Conservation (phyloP, 176 grass and related monocot genomes). For the Poa pratensis region DNA sequence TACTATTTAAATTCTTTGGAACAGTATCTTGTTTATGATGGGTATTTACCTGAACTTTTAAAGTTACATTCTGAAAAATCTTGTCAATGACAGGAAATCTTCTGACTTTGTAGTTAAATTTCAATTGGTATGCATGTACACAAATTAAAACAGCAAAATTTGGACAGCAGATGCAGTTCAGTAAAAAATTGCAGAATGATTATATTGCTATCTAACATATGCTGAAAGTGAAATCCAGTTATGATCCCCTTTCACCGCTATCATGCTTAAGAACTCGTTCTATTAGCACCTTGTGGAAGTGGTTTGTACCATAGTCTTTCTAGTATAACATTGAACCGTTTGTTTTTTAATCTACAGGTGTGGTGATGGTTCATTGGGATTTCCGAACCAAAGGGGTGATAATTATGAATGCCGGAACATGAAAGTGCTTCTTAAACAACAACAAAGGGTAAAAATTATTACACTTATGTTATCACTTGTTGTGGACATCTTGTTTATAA, state of each 20-base stretch:
- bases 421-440: constrained; percentile 96
- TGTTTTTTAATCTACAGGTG: constrained; percentile 60
- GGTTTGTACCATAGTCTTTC: neutral
- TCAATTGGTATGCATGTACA: constrained; percentile 10
- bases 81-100: constrained; percentile 13
- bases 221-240: neutral
- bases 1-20: neutral
- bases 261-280: neutral
- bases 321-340: constrained; percentile 31
- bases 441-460: constrained; percentile 77
- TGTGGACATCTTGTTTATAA: constrained; percentile 31
- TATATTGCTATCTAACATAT: neutral
- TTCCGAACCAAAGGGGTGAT: constrained; percentile 89
- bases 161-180: constrained; percentile 4
- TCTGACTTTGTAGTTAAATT: constrained; percentile 18
- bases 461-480: constrained; percentile 36
- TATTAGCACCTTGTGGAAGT: neutral
- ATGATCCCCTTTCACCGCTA: neutral
- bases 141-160: neutral
- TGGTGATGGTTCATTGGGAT: constrained; percentile 90
- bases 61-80: constrained; percentile 5
- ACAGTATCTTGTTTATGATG: neutral
- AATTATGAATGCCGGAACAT: constrained; percentile 98
- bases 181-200: constrained; percentile 22
- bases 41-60: constrained; percentile 23